Base-by-base conservation (phyloP, 2,329 filamentous ascomycete genomes). In the Cladobotryum mycophilum region DNA sequence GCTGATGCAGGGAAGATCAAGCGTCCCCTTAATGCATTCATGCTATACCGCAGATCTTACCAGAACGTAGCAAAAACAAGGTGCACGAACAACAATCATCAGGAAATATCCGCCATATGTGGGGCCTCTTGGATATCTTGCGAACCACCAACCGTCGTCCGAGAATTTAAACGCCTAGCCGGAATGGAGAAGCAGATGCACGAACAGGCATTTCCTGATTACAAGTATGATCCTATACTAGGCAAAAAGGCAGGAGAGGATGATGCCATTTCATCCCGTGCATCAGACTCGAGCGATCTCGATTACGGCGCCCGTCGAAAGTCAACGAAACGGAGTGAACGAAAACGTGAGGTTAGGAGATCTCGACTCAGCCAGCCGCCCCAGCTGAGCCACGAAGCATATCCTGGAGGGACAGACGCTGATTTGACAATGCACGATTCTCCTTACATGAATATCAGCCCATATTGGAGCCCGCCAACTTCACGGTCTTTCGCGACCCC, bases 11-110 rank as follows among this genome's bases (percentile, higher is more conserved):
- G 88, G 22, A 90, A 91, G 65, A 80, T 97, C 58, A 89, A 92
- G 61, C 80, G 93, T 30, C 91, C 93, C 3, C 95, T 96, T 86
- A 99, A 99, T 67, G 92, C 89, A 1, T 99, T 97, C 73, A 96
- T 99, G 86, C 76, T 99, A 46, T 99, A 99, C 67, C 86, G 93
- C 40, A 96, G 93, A 58, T 89, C 89, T 6, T 96, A 89, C 64
- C 88, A 95, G 53, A 88, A 93, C 55, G 79, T 90, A 33, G 89
- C 88, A 53, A 96, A 96, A 68, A 76, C 81, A 47, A 88, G 84
- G 76, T 88, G 87, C 60, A 74, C 81, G 13, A 84, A 93, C 61
- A 92, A 93, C 67, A 96, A 97, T 70, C 92, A 99, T 67, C 92
- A 99, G 67, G 75, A 93, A 35, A 87, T 97, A 22, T 97, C 92